phyloP scores from a whole-genome alignment of 2,329 filamentous ascomycete species.

The Penicillium capsulatum region DNA sequence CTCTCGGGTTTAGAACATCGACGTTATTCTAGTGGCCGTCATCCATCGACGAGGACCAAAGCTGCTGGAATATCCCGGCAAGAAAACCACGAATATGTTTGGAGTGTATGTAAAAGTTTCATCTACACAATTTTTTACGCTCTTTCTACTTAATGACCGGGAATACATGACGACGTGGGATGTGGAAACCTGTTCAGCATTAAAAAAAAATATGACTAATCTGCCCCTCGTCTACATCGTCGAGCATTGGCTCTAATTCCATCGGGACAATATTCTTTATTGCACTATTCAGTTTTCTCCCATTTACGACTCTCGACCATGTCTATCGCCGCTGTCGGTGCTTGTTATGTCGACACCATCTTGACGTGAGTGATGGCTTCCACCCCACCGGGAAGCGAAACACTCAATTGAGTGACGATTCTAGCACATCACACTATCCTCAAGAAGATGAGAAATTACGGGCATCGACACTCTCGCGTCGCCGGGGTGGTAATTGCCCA shows the following conservation, averaged over 20 bases:
- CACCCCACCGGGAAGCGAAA: background rate
- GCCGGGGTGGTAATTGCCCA: slow-evolving; percentile 68
- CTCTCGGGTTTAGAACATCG: too few relatives aligned
- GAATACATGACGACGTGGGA: too few relatives aligned
- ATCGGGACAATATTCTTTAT: too few relatives aligned
- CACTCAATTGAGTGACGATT: background rate
- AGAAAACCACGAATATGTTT: too few relatives aligned
- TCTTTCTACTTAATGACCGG: too few relatives aligned
- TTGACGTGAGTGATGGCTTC: slow-evolving; percentile 48
- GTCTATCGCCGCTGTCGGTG: slow-evolving; percentile 61
- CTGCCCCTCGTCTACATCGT: slow-evolving; percentile 8
- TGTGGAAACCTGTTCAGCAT: too few relatives aligned
- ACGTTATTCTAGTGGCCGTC: too few relatives aligned
- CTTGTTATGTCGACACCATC: slow-evolving; percentile 68
- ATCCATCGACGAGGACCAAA: too few relatives aligned
- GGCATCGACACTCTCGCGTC: slow-evolving; percentile 54
- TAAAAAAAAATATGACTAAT: slow-evolving; percentile 28
- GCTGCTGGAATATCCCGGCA: too few relatives aligned
- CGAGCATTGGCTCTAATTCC: background rate
- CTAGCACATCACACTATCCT: slow-evolving; percentile 54
- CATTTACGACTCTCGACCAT: slow-evolving; percentile 15
- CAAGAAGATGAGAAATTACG: slow-evolving; percentile 69
- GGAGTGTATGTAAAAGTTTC: too few relatives aligned
- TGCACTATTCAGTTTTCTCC: too few relatives aligned
- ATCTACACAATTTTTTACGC: too few relatives aligned